phyloP scores from a whole-genome alignment of 2,329 filamentous ascomycete genomes.

The Leptographium flavum region DNA sequence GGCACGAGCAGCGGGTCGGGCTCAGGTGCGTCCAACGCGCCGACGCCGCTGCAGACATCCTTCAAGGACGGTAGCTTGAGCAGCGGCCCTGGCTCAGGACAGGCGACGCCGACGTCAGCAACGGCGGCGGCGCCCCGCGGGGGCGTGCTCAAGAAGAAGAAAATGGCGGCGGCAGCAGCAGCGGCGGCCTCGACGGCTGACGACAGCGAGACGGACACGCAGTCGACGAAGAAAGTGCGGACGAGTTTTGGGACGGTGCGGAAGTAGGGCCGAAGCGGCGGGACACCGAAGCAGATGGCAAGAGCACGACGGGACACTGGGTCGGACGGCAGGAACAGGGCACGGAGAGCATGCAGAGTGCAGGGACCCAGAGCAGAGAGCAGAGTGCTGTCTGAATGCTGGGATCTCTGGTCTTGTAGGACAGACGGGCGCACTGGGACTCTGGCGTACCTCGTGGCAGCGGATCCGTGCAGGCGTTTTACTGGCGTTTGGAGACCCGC shows the following conservation, averaged over 20 bases:
- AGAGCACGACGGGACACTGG: too few relatives aligned
- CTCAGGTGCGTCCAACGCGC: slow-evolving; percentile 35
- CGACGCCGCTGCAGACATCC: slow-evolving; percentile 39
- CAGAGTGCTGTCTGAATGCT: too few relatives aligned
- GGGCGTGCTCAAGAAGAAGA: slow-evolving; percentile 34
- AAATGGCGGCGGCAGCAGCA: slow-evolving; percentile 22
- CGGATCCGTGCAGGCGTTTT: too few relatives aligned
- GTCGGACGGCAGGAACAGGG: too few relatives aligned
- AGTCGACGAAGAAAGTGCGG: slow-evolving; percentile 37
- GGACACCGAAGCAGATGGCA: too few relatives aligned
- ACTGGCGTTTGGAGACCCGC: too few relatives aligned
- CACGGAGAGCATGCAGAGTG: too few relatives aligned
- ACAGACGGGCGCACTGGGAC: too few relatives aligned
- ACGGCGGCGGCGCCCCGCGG: slow-evolving; percentile 32
- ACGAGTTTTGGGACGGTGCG: slow-evolving; percentile 43
- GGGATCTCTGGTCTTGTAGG: too few relatives aligned
- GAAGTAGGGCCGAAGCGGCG: slow-evolving; percentile 21
- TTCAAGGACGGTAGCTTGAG: slow-evolving; percentile 26
- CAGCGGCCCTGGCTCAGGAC: slow-evolving; percentile 25
- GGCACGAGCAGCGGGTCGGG: too few relatives aligned
- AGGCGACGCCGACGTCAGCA: slow-evolving; percentile 41
- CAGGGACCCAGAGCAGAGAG: too few relatives aligned
- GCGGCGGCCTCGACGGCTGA: slow-evolving; percentile 16
- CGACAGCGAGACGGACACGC: slow-evolving; percentile 45
- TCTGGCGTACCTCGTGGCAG: too few relatives aligned